Conservation (phyloP, 73 alveolate species). For the Tetrahymena malaccensis region DNA sequence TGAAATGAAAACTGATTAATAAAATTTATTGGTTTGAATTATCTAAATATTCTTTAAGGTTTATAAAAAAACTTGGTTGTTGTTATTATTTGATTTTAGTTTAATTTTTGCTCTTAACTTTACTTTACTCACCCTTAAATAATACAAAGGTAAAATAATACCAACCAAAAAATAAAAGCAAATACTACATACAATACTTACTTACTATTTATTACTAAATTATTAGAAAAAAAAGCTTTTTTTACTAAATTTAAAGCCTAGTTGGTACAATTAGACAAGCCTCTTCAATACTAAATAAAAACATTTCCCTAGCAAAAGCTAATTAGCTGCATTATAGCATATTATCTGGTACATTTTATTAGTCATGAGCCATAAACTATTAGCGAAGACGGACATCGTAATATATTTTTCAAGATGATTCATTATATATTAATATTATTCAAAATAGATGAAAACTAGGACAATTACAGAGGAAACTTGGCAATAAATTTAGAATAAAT, state of each 20-base stretch:
- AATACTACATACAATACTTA: background rate
- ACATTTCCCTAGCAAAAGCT: background rate
- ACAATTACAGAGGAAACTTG: background rate
- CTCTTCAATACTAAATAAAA: background rate
- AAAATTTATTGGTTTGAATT: background rate
- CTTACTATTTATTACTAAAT: background rate
- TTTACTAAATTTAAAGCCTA: background rate
- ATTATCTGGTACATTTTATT: background rate
- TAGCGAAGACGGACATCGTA: background rate
- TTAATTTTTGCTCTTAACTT: background rate
- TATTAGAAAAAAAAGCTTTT: background rate
- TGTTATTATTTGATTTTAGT: background rate
- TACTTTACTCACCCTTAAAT: background rate
- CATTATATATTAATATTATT: background rate
- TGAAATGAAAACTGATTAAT: background rate
- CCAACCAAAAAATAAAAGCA: background rate
- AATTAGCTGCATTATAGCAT: background rate
- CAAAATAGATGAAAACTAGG: background rate
- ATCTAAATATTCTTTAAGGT: background rate
- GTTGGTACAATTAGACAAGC: background rate
- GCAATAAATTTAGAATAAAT: background rate
- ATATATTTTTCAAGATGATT: background rate
- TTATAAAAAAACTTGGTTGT: background rate
- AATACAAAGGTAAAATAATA: background rate
- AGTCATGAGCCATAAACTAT: background rate